Evolutionary conservation across 192 early-diverging fungal genomes (phyloP).

Genomic region (Chytriomyces confervae): DNA sequence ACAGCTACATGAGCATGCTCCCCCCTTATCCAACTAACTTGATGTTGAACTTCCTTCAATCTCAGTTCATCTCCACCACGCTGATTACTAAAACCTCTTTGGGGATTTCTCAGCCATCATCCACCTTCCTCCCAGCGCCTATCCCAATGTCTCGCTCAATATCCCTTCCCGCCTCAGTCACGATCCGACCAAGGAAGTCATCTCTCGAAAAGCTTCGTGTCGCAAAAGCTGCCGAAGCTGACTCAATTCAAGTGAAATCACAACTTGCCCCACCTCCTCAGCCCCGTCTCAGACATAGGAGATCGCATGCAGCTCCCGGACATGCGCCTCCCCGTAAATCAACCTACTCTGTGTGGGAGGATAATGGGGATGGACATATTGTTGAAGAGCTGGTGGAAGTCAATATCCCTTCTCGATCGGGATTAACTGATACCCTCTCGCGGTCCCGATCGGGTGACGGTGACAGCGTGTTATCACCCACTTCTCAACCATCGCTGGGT

Average conservation of each 20-base stretch:
- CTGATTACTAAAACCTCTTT: background rate
- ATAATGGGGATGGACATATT: slow-evolving; percentile 18
- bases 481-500: background rate
- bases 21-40: too few species aligned
- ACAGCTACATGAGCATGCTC: too few species aligned
- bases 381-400: slow-evolving; percentile 22
- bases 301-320: background rate
- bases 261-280: background rate
- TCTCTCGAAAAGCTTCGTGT: slow-evolving; percentile 1
- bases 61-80: background rate
- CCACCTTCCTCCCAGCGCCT: background rate
- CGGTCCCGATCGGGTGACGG: background rate
- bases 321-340: slow-evolving; percentile 7
- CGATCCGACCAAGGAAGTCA: background rate
- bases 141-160: background rate
- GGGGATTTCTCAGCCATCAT: background rate
- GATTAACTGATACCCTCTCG: background rate
- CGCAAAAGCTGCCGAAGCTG: background rate
- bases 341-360: slow-evolving; percentile 24
- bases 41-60: background rate
- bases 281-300: background rate
- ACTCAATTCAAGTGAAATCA: background rate
- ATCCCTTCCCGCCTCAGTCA: background rate
- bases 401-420: slow-evolving; percentile 9
- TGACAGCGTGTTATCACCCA: background rate